These are phyloP conservation scores for Boletus bicolor DNA, from an alignment of 768 basidiomycete species.

Conservation along the genomic window DNA sequence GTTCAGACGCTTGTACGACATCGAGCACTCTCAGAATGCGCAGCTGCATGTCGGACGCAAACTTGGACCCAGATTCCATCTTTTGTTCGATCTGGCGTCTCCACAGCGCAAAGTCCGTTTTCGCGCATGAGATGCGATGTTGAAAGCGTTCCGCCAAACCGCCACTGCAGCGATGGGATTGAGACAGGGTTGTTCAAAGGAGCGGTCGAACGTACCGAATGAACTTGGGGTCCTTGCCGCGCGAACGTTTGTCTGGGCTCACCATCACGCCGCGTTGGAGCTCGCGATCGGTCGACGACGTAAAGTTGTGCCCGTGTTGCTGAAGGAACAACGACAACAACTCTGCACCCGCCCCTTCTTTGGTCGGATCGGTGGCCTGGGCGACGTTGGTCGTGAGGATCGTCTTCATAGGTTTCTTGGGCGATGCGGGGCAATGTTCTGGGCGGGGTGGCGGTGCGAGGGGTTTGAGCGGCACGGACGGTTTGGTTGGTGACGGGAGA, in stretches of 20 bases:
- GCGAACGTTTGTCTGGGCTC: conserved; percentile 55
- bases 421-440: conserved; percentile 11
- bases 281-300: conserved; percentile 35
- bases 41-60: conserved; percentile 41
- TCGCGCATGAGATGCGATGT: conserved; percentile 39
- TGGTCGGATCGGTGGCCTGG: conserved; percentile 48
- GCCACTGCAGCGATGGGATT: conserved; percentile 36
- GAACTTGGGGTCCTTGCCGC: conserved; percentile 43
- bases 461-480: conserved; percentile 18
- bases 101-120: conserved; percentile 52
- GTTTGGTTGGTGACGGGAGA: conserved; percentile 10
- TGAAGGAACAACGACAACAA: conserved; percentile 52
- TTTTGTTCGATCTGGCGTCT: conserved; percentile 46
- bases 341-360: conserved; percentile 48
- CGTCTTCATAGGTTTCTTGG: conserved; percentile 41
- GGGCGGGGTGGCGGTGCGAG: conserved; percentile 31
- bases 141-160: conserved; percentile 53
- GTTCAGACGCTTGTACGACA: conserved; percentile 26
- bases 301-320: conserved; percentile 40
- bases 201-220: conserved; percentile 38
- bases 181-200: not conserved
- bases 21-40: conserved; percentile 44
- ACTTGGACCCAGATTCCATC: conserved; percentile 25
- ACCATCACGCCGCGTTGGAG: conserved; percentile 50
- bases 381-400: conserved; percentile 54